Base-by-base conservation (phyloP, 2,329 filamentous ascomycete species). In the Claviceps sp. region DNA sequence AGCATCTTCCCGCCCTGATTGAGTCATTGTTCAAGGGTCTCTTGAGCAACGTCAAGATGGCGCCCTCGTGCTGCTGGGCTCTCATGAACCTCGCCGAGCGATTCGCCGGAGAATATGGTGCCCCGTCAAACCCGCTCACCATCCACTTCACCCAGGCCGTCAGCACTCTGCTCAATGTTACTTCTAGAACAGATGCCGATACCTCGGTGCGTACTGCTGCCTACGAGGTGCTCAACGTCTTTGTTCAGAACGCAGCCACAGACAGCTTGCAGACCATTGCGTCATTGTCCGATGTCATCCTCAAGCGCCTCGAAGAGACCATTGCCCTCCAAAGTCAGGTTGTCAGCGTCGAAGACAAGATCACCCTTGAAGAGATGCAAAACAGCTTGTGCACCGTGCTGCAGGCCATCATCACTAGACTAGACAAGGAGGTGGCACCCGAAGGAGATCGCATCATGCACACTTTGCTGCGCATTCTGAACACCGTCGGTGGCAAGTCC, bases 61-160 rank as follows among this genome's bases (percentile, higher is more conserved):
- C 91, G 36, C 83, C 88, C 51, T 98, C 93, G 34, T 97, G 93
- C 81, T 98, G 93, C 74, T 96, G 94, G 93, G 90, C 93, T 36
- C 73, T 98, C 59, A 97, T 98, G 88, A 98, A 97, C 71, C 74
- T 98, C 64, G 91, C 93, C 11, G 93, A 98, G 66, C 85, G 90
- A 55, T 98, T 97, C 66, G 87, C 89, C 34, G 88, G 89, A 53
- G 90, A 96, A 51, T 78, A 83, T 52, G 88, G 87, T 48, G 85
- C 83, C 54, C 61, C 74, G 43, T 75, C 84, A 61, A 98, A 97
- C 71, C 79, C 88, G 44, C 76, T 98, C 48, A 95, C 90, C 2
- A 82, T 84, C 56, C 88, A 96, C 71, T 98, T 98, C 74, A 85
- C 95, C 70, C 81, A 90, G 62, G 95, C 90, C 65, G 85, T 97